phyloP scores from a whole-genome alignment of 331 rosid species.

The Pyrus hybrid region DNA sequence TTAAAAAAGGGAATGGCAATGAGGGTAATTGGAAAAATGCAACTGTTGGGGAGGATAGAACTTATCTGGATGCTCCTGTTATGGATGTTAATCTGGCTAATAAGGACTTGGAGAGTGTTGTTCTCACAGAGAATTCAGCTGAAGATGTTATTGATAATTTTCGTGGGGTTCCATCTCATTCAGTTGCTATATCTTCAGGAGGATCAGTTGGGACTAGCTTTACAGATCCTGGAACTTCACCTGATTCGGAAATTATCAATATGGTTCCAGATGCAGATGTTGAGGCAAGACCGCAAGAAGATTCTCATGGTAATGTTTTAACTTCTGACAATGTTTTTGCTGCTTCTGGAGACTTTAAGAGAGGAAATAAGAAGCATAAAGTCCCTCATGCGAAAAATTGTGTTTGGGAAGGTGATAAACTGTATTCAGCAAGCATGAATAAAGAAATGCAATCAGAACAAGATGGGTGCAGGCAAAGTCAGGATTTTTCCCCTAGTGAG shows the following conservation, averaged over 20 bases:
- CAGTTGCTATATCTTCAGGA: conserved; percentile 40
- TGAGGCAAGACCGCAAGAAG: conserved; percentile 44
- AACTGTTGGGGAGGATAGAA: conserved; percentile 18
- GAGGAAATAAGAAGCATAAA: conserved; percentile 53
- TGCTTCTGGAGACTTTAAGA: conserved; percentile 37
- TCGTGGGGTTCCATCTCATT: conserved; percentile 30
- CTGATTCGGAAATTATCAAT: conserved; percentile 94
- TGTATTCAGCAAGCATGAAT: conserved; percentile 21
- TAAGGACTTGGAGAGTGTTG: conserved; percentile 30
- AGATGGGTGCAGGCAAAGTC: conserved; percentile 31
- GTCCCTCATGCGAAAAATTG: conserved; percentile 18
- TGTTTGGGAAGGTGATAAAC: conserved; percentile 31
- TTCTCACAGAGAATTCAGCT: conserved; percentile 33
- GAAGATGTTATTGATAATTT: conserved; percentile 29
- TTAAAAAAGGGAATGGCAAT: conserved; percentile 21
- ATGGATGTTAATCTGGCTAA: conserved; percentile 36
- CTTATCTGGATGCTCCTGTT: conserved; percentile 22
- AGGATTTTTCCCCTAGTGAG: conserved; percentile 28
- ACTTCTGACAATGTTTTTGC: conserved; percentile 37
- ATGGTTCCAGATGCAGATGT: conserved; percentile 52
- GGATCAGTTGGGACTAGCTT: conserved; percentile 32
- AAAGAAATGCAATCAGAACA: conserved; percentile 48
- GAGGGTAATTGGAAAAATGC: conserved; percentile 29
- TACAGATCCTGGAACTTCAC: conserved; percentile 94
- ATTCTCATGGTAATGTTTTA: conserved; percentile 32